phyloP scores from a whole-genome alignment of 2,329 filamentous ascomycete genomes.

The Penicillium frequentans region DNA sequence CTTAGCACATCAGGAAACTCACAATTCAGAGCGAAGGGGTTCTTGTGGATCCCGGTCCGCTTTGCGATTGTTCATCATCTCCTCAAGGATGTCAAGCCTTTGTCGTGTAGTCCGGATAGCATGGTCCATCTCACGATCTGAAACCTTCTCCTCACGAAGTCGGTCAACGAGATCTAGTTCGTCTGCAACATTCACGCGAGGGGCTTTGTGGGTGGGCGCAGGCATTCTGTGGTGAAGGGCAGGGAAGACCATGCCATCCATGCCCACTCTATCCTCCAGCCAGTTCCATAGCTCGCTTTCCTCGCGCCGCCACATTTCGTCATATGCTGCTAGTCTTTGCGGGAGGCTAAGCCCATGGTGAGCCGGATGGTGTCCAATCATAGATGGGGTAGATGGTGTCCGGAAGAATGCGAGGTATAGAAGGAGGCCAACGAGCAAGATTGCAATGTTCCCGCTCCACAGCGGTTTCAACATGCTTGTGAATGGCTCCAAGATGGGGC shows the following conservation, averaged over 20 bases:
- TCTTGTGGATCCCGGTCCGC: conserved; percentile 18
- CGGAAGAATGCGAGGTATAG: conserved; percentile 75
- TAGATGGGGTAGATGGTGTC: conserved; percentile 32
- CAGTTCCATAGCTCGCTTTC: conserved; percentile 91
- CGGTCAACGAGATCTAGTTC: conserved; percentile 54
- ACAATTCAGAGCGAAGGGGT: conserved; percentile 26
- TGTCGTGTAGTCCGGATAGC: conserved; percentile 86
- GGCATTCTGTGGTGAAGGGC: conserved; percentile 26
- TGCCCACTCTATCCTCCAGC: conserved; percentile 81
- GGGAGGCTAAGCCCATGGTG: conserved; percentile 49
- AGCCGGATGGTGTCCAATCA: conserved; percentile 38
- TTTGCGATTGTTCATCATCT: conserved; percentile 64
- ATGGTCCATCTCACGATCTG: conserved; percentile 71
- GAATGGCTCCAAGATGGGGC: conserved; percentile 67
- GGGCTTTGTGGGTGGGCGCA: conserved; percentile 47
- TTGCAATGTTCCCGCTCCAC: conserved; percentile 73
- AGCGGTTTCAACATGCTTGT: conserved; percentile 69
- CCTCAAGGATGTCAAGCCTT: conserved; percentile 73
- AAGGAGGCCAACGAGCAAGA: conserved; percentile 71
- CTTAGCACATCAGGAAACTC: neutral
- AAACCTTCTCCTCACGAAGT: conserved; percentile 66
- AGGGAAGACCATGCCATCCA: conserved; percentile 57
- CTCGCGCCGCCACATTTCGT: conserved; percentile 87
- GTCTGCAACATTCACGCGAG: conserved; percentile 36
- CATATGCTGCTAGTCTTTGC: conserved; percentile 77